A percentile compares a stretch with the other conserved stretches of the same genome.
These are phyloP conservation scores for Diaporthe humulicola DNA, from an alignment of 2,329 filamentous ascomycete species.

Conservation along the genomic window DNA sequence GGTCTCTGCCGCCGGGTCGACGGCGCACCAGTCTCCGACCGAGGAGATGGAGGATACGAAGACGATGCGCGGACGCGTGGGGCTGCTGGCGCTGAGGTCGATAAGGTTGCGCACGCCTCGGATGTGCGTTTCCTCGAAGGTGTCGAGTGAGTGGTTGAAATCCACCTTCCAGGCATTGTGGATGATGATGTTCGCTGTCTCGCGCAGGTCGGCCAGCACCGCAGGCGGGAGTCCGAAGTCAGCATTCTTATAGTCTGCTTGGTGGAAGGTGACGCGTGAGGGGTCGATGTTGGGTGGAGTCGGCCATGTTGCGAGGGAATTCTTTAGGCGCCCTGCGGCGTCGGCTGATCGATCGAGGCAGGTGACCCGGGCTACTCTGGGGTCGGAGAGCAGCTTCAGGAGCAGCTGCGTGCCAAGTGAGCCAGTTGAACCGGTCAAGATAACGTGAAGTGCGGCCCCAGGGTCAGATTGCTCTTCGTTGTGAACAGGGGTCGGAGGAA, in stretches of 20 bases:
- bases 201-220: neutral
- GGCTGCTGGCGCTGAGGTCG: conserved; percentile 36
- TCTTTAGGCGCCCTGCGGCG: conserved; percentile 34
- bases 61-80: conserved; percentile 30
- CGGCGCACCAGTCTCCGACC: conserved; percentile 36
- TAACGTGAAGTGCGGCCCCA: conserved; percentile 41
- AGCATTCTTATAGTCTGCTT: conserved; percentile 33
- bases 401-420: conserved; percentile 51
- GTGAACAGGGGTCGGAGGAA: neutral
- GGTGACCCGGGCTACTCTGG: conserved; percentile 45
- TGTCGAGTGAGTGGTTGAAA: conserved; percentile 43
- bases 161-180: conserved; percentile 47
- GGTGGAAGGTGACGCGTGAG: conserved; percentile 22
- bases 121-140: conserved; percentile 42
- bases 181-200: conserved; percentile 34
- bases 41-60: conserved; percentile 44
- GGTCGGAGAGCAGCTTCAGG: conserved; percentile 45
- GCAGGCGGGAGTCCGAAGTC: conserved; percentile 16
- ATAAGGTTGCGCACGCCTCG: conserved; percentile 40
- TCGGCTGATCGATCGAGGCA: conserved; percentile 42
- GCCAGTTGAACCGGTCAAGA: conserved; percentile 52
- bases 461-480: conserved; percentile 16
- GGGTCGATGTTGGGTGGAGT: conserved; percentile 12
- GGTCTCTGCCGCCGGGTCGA: neutral
- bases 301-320: conserved; percentile 27